phyloP scores from a whole-genome alignment of 306 rosid genomes.

The Vigna nakashimae region DNA sequence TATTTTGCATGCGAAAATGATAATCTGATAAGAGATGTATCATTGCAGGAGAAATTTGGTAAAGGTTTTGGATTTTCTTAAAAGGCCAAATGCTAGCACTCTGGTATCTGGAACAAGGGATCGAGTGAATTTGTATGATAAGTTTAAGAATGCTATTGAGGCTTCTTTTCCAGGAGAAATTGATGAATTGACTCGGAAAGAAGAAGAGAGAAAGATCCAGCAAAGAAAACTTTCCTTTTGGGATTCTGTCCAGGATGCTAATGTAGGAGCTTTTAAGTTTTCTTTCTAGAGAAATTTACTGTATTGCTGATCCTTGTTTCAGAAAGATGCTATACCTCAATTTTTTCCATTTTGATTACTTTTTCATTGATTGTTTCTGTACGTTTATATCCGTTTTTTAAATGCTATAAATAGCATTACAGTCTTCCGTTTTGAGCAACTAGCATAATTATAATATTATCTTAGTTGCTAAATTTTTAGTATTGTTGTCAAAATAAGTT shows the following conservation, averaged over 20 bases:
- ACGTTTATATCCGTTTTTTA: neutral
- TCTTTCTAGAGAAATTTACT: conserved; percentile 59
- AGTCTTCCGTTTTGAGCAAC: too few species aligned
- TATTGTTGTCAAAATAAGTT: too few species aligned
- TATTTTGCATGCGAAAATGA: neutral
- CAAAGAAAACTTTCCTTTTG: conserved; percentile 71
- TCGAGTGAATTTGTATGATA: conserved; percentile 80
- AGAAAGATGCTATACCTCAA: conserved; percentile 19
- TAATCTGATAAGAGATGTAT: conserved; percentile 27
- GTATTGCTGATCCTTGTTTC: conserved; percentile 30
- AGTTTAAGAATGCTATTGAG: conserved; percentile 78
- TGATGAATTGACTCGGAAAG: conserved; percentile 62
- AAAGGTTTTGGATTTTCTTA: conserved; percentile 86
- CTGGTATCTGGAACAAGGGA: conserved; percentile 93
- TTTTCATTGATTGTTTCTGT: conserved; percentile 23
- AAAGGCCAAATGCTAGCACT: conserved; percentile 79
- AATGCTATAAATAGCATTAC: too few species aligned
- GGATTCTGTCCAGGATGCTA: conserved; percentile 78
- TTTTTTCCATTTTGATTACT: conserved; percentile 42
- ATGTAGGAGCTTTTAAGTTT: conserved; percentile 85
- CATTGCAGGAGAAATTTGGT: conserved; percentile 83
- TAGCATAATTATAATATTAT: too few species aligned
- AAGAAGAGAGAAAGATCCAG: conserved; percentile 61
- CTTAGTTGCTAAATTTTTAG: too few species aligned
- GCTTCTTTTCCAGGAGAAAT: conserved; percentile 76